Evolutionary conservation across 1,139 yeast genomes (phyloP).

Genomic region (Candida sp.): DNA sequence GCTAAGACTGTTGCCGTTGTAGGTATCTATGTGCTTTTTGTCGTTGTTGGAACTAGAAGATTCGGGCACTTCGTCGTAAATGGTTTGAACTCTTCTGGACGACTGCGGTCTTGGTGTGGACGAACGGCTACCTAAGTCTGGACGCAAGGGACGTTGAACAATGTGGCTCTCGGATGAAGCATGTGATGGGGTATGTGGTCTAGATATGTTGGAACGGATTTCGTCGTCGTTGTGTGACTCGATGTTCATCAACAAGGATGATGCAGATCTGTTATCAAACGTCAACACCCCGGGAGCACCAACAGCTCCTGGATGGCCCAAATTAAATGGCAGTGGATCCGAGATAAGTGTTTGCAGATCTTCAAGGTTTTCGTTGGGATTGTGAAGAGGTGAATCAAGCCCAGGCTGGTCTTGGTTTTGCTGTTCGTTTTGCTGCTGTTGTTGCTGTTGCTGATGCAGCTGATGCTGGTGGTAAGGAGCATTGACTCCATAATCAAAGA

Average conservation of each 20-base stretch:
- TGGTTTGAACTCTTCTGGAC: conserved; percentile 26
- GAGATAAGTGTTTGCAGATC: not conserved
- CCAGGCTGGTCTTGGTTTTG: not conserved
- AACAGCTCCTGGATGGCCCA: conserved; percentile 10
- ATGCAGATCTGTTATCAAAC: conserved; percentile 19
- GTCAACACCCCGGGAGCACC: conserved; percentile 22
- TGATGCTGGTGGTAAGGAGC: conserved; percentile 5
- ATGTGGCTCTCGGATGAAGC: conserved; percentile 8
- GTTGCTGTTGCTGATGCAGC: conserved; percentile 2
- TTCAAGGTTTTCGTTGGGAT: conserved; percentile 1
- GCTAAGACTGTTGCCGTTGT: conserved; percentile 26
- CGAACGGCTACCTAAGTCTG: conserved; percentile 16
- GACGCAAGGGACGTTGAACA: conserved; percentile 8
- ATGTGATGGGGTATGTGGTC: conserved; percentile 5
- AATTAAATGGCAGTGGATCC: not conserved
- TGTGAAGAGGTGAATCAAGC: not conserved
- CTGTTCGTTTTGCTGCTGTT: not conserved
- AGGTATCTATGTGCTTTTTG: conserved; percentile 15
- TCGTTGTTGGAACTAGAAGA: conserved; percentile 6
- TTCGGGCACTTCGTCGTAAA: conserved; percentile 16
- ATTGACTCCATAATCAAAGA: conserved; percentile 47
- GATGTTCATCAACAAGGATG: conserved; percentile 23
- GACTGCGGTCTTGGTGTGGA: conserved; percentile 22
- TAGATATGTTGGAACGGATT: not conserved
- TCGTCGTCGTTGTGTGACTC: conserved; percentile 10